phyloP scores from a whole-genome alignment of 108 stramenopile species.

The Skeletonema marinoi region DNA sequence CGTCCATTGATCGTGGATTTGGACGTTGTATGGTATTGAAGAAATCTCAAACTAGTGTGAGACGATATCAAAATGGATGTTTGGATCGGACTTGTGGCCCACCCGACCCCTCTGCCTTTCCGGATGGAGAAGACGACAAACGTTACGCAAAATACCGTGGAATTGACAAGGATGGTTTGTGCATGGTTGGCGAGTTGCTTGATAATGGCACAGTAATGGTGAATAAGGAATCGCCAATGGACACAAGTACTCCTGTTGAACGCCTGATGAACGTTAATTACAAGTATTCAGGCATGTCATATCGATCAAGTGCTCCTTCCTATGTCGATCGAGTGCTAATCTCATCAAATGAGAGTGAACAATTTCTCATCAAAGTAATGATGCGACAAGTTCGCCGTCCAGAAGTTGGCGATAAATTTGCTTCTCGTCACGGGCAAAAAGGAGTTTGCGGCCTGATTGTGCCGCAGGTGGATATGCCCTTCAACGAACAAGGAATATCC shows the following conservation, averaged over 20 bases:
- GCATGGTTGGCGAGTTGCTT: constrained; percentile 86
- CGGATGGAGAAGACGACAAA: constrained; percentile 81
- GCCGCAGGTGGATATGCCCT: constrained; percentile 96
- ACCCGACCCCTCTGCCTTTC: constrained; percentile 66
- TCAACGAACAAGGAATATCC: constrained; percentile 93
- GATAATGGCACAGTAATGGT: constrained; percentile 89
- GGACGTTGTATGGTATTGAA: constrained; percentile 92
- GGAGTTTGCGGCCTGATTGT: constrained; percentile 98
- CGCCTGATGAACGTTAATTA: constrained; percentile 61
- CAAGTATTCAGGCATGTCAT: constrained; percentile 83
- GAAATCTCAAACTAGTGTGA: constrained; percentile 86
- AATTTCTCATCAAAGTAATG: constrained; percentile 95
- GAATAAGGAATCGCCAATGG: constrained; percentile 89
- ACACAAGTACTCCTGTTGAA: constrained; percentile 59
- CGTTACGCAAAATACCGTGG: constrained; percentile 79
- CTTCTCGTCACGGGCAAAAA: constrained; percentile 98
- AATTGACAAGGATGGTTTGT: constrained; percentile 94
- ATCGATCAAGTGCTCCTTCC: constrained; percentile 82
- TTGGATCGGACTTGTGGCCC: constrained; percentile 88
- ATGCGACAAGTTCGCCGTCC: constrained; percentile 91
- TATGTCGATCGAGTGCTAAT: constrained; percentile 98
- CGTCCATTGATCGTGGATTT: constrained; percentile 97
- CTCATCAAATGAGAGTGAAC: constrained; percentile 94
- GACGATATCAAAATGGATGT: constrained; percentile 94
- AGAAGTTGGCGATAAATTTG: constrained; percentile 99